Evolutionary conservation across 805 yeast species (phyloP).

Genomic region (Metschnikowia anglica): DNA sequence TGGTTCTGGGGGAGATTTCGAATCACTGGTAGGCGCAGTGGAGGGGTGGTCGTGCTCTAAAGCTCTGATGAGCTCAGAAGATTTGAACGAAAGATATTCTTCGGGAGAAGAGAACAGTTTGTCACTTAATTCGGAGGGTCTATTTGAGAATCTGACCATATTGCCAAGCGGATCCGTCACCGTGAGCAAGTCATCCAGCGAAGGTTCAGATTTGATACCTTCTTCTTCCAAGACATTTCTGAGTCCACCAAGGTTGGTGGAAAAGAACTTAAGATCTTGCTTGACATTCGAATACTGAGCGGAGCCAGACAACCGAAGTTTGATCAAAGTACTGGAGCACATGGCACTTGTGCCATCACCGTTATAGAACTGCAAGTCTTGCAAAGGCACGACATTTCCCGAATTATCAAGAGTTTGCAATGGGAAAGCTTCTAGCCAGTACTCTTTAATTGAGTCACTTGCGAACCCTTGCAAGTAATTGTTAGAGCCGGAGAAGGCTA

Average conservation of each 20-base stretch:
- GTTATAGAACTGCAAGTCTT: slow-evolving; percentile 37
- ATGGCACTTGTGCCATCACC: slow-evolving; percentile 37
- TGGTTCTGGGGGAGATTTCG: slow-evolving; percentile 2
- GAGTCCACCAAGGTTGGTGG: slow-evolving; percentile 28
- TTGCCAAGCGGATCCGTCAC: slow-evolving; percentile 39
- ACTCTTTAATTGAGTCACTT: slow-evolving; percentile 62
- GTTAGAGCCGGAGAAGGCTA: slow-evolving; percentile 24
- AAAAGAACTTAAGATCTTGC: slow-evolving; percentile 32
- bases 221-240: slow-evolving; percentile 19
- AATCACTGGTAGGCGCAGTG: not conserved
- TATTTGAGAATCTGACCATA: slow-evolving; percentile 27
- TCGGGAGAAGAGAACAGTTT: slow-evolving; percentile 24
- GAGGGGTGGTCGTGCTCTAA: slow-evolving; percentile 7
- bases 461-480: slow-evolving; percentile 53
- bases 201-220: slow-evolving; percentile 8
- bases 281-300: slow-evolving; percentile 8
- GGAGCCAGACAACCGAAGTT: slow-evolving; percentile 33
- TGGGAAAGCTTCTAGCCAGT: slow-evolving; percentile 73
- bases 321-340: slow-evolving; percentile 32
- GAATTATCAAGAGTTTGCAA: slow-evolving; percentile 36
- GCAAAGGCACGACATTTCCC: slow-evolving; percentile 42
- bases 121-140: slow-evolving; percentile 24
- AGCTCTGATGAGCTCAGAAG: slow-evolving; percentile 24
- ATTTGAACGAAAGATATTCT: slow-evolving; percentile 28
- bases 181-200: slow-evolving; percentile 12